Conservation (phyloP, 2,329 filamentous ascomycete genomes). For the Aureobasidium sp. region DNA sequence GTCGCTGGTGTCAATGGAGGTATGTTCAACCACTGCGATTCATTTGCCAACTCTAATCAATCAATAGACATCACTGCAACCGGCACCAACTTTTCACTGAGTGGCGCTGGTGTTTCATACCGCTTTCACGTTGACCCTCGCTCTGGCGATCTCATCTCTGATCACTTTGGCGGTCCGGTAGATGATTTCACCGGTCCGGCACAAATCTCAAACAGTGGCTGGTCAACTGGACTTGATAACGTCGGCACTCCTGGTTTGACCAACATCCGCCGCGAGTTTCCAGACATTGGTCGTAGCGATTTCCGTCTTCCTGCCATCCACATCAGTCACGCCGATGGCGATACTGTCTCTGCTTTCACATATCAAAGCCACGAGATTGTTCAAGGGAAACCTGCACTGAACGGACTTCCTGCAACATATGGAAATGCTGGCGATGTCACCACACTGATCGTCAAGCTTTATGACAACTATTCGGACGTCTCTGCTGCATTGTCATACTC, state of each 20-base stretch:
- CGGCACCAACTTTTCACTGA: constrained; percentile 49
- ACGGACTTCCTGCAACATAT: constrained; percentile 53
- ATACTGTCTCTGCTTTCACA: constrained; percentile 50
- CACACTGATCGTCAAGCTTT: constrained; percentile 50
- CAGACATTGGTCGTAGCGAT: constrained; percentile 56
- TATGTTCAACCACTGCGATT: background rate
- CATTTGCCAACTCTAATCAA: background rate
- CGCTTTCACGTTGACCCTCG: constrained; percentile 53
- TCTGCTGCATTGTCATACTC: constrained; percentile 55
- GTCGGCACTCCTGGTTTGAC: constrained; percentile 26
- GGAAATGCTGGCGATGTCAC: constrained; percentile 48
- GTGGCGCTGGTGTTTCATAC: constrained; percentile 51
- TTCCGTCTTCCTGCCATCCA: constrained; percentile 54
- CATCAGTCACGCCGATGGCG: constrained; percentile 50
- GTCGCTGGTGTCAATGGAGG: background rate
- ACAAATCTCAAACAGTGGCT: constrained; percentile 39
- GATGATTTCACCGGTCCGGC: constrained; percentile 44
- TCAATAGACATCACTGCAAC: constrained; percentile 41
- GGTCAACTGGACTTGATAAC: constrained; percentile 35
- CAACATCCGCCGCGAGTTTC: constrained; percentile 53
- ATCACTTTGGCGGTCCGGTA: constrained; percentile 53
- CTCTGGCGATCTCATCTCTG: constrained; percentile 49
- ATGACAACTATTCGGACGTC: constrained; percentile 51
- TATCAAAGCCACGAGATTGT: constrained; percentile 51
- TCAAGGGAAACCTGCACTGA: constrained; percentile 48